phyloP scores from a whole-genome alignment of 2,329 filamentous ascomycete genomes.

The Raffaelea arxii region DNA sequence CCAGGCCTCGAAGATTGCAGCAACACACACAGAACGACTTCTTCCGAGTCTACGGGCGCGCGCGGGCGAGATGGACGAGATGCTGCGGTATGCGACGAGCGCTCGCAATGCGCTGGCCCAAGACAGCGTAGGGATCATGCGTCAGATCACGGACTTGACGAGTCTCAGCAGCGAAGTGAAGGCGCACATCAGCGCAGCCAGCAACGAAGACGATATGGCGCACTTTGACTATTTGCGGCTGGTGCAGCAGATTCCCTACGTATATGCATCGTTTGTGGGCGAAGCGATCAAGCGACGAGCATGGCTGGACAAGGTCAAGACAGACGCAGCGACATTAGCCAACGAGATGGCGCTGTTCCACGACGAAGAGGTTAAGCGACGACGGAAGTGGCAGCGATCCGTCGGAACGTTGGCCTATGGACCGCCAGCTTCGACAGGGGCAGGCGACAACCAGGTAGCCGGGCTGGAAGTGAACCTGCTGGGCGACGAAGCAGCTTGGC shows the following conservation, averaged over 20 bases:
- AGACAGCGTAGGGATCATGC: slow-evolving; percentile 66
- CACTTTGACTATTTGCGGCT: slow-evolving; percentile 73
- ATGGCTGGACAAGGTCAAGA: slow-evolving; percentile 85
- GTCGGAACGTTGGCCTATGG: slow-evolving; percentile 63
- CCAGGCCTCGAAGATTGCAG: slow-evolving; percentile 54
- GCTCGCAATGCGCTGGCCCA: slow-evolving; percentile 58
- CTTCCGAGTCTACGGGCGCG: slow-evolving; percentile 48
- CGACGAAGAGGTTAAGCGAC: slow-evolving; percentile 81
- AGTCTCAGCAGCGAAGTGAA: slow-evolving; percentile 64
- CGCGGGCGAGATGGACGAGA: slow-evolving; percentile 50
- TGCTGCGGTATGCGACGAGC: slow-evolving; percentile 49
- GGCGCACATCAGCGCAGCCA: slow-evolving; percentile 59
- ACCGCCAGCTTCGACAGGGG: slow-evolving; percentile 39
- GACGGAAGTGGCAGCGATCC: slow-evolving; percentile 83
- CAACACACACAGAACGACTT: slow-evolving; percentile 52
- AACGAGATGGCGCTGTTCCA: slow-evolving; percentile 90
- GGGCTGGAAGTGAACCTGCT: slow-evolving; percentile 79
- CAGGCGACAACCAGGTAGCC: slow-evolving; percentile 57
- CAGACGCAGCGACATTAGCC: slow-evolving; percentile 75
- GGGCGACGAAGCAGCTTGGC: slow-evolving; percentile 74
- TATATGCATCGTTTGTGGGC: slow-evolving; percentile 81
- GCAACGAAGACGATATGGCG: slow-evolving; percentile 65
- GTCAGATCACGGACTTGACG: slow-evolving; percentile 70
- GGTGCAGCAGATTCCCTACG: slow-evolving; percentile 73
- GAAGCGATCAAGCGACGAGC: slow-evolving; percentile 80